Base-by-base conservation (phyloP, 345 rosid species). In the Pugionium cornutum region DNA sequence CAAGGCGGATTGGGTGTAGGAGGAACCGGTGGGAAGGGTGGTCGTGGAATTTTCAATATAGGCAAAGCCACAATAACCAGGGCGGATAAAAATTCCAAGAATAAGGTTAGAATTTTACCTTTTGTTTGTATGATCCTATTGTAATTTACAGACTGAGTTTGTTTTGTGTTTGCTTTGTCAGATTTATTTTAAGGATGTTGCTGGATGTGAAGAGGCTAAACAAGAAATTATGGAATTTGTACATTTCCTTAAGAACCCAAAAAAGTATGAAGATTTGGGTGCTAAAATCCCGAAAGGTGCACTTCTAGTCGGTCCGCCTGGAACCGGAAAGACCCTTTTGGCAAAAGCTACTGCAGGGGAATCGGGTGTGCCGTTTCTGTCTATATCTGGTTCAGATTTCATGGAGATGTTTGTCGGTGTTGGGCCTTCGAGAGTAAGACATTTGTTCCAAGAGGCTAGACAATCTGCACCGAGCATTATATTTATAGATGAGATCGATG, bases 381-480 rank as follows among this genome's bases (percentile, higher is more conserved):
- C 99, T 2, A 94, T 90, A 37, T 86, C 96, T 4, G 99, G 97
- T 56, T 94, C 99, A 6, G 99, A 94, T 82, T 94, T 94, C 78
- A 85, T 88, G 92, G 99, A 94, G 83, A 87, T 94, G 97, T 94
- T 94, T 80, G 99, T 94, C 56, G 99, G 97, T 48, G 97, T 94
- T 73, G 99, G 99, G 60, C 99, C 97, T 7, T 90, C 99, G 2
- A 86, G 97, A 76, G 99, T 94, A 37, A 85, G 99, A 72, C 81
- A 81, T 71, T 85, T 94, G 83, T 94, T 94, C 77, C 96, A 88
- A 70, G 99, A 94, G 68, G 97, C 99, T 35, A 86, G 99, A 73
- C 86, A 83, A 51, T 75, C 87, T 76, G 89, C 97, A 18, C 96
- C 99, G 7, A 88, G 97, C 66, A 94, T 94, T 70, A 69, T 90